Conservation (phyloP, 805 yeast species). For the Metschnikowia orientalis region DNA sequence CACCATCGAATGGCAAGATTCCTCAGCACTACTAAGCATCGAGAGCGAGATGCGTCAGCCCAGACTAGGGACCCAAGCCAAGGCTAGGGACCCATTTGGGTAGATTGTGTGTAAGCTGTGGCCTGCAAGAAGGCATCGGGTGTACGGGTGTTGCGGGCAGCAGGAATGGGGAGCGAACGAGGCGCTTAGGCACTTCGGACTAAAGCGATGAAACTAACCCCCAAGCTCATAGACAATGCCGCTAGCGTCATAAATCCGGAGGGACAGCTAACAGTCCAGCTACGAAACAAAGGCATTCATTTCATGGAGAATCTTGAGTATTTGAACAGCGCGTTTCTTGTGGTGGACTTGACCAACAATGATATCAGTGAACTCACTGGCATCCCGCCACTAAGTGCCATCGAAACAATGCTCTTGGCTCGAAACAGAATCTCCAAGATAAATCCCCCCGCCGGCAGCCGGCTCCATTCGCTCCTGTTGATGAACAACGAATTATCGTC, state of each 20-base stretch:
- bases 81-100: too few species aligned
- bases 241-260: slow-evolving; percentile 32
- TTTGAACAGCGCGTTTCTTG: slow-evolving; percentile 37
- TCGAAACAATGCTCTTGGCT: slow-evolving; percentile 55
- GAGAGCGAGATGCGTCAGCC: too few species aligned
- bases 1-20: too few species aligned
- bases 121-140: background rate
- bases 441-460: slow-evolving; percentile 19
- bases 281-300: slow-evolving; percentile 31
- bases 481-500: slow-evolving; percentile 46
- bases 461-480: slow-evolving; percentile 47
- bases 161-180: too few species aligned
- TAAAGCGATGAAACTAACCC: slow-evolving; percentile 33
- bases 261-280: slow-evolving; percentile 31
- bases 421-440: slow-evolving; percentile 53
- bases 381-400: slow-evolving; percentile 41
- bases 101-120: too few species aligned
- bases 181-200: background rate
- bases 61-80: too few species aligned
- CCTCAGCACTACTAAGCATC: too few species aligned
- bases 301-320: slow-evolving; percentile 34
- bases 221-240: slow-evolving; percentile 28
- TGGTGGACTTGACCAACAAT: slow-evolving; percentile 74
- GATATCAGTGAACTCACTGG: slow-evolving; percentile 52
- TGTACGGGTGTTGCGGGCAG: slow-evolving; percentile 1